A percentile compares a stretch with the other conserved stretches of the same genome.
phyloP scores from a whole-genome alignment of 2,329 filamentous ascomycete species.

The Arthrobotrys megalospora region DNA sequence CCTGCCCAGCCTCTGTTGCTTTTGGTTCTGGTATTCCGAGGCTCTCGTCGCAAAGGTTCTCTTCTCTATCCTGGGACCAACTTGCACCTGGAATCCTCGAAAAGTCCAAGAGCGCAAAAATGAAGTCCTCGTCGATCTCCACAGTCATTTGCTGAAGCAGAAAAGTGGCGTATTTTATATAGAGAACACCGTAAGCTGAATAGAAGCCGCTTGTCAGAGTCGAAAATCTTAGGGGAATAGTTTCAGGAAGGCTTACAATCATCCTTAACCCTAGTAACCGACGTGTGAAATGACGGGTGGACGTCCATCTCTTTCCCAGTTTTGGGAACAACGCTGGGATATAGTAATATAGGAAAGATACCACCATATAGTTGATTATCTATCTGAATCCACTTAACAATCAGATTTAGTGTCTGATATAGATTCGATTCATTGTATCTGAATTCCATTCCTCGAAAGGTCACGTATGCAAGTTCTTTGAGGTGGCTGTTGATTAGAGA shows the following conservation, averaged over 20 bases:
- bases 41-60: constrained; percentile 87
- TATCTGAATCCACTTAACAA: constrained; percentile 98
- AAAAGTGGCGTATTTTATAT: constrained; percentile 97
- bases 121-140: constrained; percentile 97
- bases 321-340: constrained; percentile 97
- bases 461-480: constrained; percentile 92
- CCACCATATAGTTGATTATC: constrained; percentile 99
- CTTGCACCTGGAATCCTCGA: constrained; percentile 91
- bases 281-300: constrained; percentile 92
- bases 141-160: constrained; percentile 98
- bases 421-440: constrained; percentile 93
- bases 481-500: constrained; percentile 94
- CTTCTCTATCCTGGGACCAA: constrained; percentile 87
- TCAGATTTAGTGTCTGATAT: constrained; percentile 90
- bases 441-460: constrained; percentile 89
- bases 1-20: constrained; percentile 85
- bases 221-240: not conserved
- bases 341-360: constrained; percentile 96
- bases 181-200: constrained; percentile 86
- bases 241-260: constrained; percentile 72
- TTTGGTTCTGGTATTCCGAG: constrained; percentile 93
- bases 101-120: constrained; percentile 95
- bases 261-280: constrained; percentile 95
- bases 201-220: not conserved
- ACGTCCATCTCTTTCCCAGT: constrained; percentile 96